Evolutionary conservation across 129 eudicot genomes (phyloP).

Genomic region (Arctium lappa): DNA sequence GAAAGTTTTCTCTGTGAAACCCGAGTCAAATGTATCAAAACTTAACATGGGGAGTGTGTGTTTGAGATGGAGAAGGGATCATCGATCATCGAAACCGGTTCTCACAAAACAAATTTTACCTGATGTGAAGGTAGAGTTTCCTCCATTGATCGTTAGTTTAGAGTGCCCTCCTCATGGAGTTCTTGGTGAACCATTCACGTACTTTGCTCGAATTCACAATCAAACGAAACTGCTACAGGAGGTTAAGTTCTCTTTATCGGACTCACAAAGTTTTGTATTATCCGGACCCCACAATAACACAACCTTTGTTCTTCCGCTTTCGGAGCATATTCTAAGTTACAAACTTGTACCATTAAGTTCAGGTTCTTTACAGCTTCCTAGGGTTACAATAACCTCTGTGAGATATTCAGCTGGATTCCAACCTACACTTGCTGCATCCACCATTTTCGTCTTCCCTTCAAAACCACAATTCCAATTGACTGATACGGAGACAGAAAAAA

Average conservation of each 20-base stretch:
- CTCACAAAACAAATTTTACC: slow-evolving; percentile 72
- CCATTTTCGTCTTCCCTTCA: slow-evolving; percentile 81
- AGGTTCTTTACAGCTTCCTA: slow-evolving; percentile 81
- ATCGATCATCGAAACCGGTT: slow-evolving; percentile 42
- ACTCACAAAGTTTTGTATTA: slow-evolving; percentile 82
- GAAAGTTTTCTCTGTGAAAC: slow-evolving; percentile 67
- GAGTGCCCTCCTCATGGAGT: slow-evolving; percentile 89
- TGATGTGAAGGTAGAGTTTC: slow-evolving; percentile 66
- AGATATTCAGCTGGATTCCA: slow-evolving; percentile 78
- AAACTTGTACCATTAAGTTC: slow-evolving; percentile 74
- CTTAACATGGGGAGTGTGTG: slow-evolving; percentile 61
- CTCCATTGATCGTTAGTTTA: slow-evolving; percentile 63
- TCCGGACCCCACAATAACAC: slow-evolving; percentile 83
- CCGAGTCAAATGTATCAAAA: slow-evolving; percentile 36
- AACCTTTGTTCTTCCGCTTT: slow-evolving; percentile 64
- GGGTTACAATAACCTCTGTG: slow-evolving; percentile 60
- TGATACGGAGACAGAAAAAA: slow-evolving; percentile 19
- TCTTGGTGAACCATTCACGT: slow-evolving; percentile 73
- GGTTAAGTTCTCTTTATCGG: slow-evolving; percentile 69
- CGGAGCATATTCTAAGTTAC: slow-evolving; percentile 60
- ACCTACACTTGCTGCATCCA: slow-evolving; percentile 68
- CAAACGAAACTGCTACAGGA: slow-evolving; percentile 76
- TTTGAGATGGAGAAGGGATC: slow-evolving; percentile 76
- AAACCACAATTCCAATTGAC: slow-evolving; percentile 53
- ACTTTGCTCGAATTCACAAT: slow-evolving; percentile 64